Conservation (phyloP, 2,329 filamentous ascomycete species). For the Pseudocercospora macadamiae region DNA sequence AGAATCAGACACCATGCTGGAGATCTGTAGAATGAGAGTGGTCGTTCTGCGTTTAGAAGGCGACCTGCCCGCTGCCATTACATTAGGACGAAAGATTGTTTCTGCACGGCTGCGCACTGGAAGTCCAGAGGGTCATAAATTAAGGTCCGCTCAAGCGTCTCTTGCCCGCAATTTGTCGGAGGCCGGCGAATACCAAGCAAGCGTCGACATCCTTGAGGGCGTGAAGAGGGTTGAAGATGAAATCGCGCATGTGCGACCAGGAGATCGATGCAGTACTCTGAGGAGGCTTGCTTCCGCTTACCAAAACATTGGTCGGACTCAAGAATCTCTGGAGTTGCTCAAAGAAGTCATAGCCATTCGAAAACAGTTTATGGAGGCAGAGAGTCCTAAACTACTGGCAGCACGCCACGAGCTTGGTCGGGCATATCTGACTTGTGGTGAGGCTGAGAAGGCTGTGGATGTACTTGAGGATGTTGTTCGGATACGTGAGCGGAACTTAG, state of each 20-base stretch:
- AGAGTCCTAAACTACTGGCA: not conserved
- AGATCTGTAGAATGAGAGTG: not conserved
- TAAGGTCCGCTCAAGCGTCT: not conserved
- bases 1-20: not conserved
- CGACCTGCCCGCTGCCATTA: not conserved
- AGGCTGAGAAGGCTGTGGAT: not conserved
- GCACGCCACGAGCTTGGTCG: not conserved
- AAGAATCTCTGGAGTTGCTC: not conserved
- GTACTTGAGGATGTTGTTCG: not conserved
- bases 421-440: not conserved
- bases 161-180: not conserved
- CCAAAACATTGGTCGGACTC: not conserved
- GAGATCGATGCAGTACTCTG: not conserved
- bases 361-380: not conserved
- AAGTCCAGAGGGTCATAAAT: too few relatives aligned
- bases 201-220: not conserved
- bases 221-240: not conserved
- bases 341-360: not conserved
- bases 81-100: not conserved
- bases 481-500: not conserved
- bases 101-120: too few relatives aligned
- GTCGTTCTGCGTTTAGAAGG: not conserved
- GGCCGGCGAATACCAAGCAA: not conserved
- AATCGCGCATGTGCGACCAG: too few relatives aligned
- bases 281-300: not conserved